Evolutionary conservation across 2,329 filamentous ascomycete genomes (phyloP).

Genomic region (Talaromyces sp.): DNA sequence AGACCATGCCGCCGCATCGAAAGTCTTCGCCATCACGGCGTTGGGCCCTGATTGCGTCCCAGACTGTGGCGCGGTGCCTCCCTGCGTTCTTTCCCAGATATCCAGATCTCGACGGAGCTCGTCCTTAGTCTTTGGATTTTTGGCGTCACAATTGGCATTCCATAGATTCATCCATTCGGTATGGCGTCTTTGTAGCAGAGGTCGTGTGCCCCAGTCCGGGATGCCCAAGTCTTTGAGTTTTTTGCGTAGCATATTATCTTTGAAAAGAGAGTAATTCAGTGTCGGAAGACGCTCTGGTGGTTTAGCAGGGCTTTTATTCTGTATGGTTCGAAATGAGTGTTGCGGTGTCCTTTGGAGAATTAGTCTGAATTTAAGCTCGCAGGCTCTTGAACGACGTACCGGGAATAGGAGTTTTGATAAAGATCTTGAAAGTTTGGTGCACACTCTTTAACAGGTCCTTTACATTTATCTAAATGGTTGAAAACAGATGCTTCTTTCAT

Average conservation of each 20-base stretch:
- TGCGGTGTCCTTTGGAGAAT: conserved; percentile 18
- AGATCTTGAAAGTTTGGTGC: conserved; percentile 19
- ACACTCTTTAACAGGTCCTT: conserved; percentile 26
- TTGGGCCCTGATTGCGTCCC: conserved; percentile 24
- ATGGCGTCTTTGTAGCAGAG: conserved; percentile 72
- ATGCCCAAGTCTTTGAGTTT: conserved; percentile 80
- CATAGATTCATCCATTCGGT: conserved; percentile 92
- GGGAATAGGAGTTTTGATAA: conserved; percentile 21
- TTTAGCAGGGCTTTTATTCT: conserved; percentile 26
- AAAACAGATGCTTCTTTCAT: conserved; percentile 81
- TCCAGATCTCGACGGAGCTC: conserved; percentile 77
- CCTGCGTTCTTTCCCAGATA: conserved; percentile 80
- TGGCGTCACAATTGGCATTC: conserved; percentile 94
- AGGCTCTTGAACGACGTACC: conserved; percentile 24
- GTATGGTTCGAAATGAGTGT: background rate
- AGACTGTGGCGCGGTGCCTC: conserved; percentile 51
- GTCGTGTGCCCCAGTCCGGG: conserved; percentile 63
- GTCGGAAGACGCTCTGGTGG: conserved; percentile 66
- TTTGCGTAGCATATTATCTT: conserved; percentile 70
- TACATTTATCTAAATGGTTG: conserved; percentile 71
- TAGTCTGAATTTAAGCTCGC: conserved; percentile 19
- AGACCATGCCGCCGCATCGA: conserved; percentile 75
- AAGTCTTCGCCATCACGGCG: conserved; percentile 78
- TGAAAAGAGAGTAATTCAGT: conserved; percentile 83
- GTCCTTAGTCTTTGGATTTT: conserved; percentile 62